phyloP scores from a whole-genome alignment of 352 stramenopile genomes.

The Phytophthora hibernalis region DNA sequence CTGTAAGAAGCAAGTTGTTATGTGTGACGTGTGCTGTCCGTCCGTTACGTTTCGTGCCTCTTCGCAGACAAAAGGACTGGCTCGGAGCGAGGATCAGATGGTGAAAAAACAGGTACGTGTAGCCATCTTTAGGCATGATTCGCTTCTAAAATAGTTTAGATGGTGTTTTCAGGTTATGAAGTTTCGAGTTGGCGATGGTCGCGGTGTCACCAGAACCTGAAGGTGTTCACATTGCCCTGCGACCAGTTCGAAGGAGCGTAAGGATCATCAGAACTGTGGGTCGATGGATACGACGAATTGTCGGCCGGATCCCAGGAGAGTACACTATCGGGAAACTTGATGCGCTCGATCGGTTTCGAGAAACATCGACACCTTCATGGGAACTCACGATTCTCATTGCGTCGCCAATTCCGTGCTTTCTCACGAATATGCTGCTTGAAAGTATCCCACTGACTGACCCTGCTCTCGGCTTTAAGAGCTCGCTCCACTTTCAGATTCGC shows the following conservation, averaged over 20 bases:
- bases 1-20: constrained; percentile 4
- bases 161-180: background rate
- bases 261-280: background rate
- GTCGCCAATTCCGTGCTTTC: constrained; percentile 27
- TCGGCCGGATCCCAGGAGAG: constrained; percentile 23
- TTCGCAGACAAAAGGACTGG: constrained; percentile 26
- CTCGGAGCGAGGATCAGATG: constrained; percentile 10
- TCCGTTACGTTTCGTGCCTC: constrained; percentile 29
- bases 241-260: background rate
- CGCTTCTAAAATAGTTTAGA: background rate
- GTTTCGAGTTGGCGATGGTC: constrained; percentile 5
- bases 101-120: too few relatives aligned
- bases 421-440: constrained; percentile 34
- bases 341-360: constrained; percentile 26
- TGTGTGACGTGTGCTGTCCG: constrained; percentile 13
- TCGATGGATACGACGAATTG: constrained; percentile 4
- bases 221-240: background rate
- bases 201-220: constrained; percentile 11
- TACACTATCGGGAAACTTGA: constrained; percentile 44
- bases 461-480: constrained; percentile 5
- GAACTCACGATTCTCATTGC: constrained; percentile 17
- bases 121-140: too few relatives aligned
- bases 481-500: constrained; percentile 28
- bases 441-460: constrained; percentile 31
- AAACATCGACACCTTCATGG: background rate